phyloP scores from a whole-genome alignment of 176 grass and related monocot species.

The Ananas comosus region DNA sequence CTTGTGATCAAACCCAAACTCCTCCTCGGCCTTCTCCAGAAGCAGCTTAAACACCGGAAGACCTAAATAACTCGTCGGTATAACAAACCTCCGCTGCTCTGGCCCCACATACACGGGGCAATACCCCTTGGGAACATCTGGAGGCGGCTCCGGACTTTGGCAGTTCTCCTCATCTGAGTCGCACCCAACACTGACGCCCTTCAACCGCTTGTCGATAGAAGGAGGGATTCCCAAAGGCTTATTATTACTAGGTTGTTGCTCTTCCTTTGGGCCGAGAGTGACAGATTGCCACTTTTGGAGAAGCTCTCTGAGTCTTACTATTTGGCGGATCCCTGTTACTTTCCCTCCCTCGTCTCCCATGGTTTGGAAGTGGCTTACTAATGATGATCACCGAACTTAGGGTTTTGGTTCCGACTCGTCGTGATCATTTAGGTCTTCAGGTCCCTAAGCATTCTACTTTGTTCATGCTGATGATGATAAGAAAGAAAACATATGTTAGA shows the following conservation, averaged over 20 bases:
- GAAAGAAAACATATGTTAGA: no score
- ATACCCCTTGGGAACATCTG: conserved; percentile 47
- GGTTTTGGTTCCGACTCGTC: neutral
- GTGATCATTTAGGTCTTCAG: neutral
- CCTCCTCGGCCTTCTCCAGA: conserved; percentile 75
- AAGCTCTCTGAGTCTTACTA: conserved; percentile 52
- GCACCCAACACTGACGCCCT: conserved; percentile 21
- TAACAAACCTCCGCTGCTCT: conserved; percentile 75
- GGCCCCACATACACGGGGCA: conserved; percentile 56
- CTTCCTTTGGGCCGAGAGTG: conserved; percentile 16
- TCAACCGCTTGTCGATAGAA: conserved; percentile 31
- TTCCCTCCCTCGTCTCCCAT: conserved; percentile 43
- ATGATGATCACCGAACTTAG: neutral
- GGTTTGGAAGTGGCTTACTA: neutral
- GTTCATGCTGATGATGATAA: no score
- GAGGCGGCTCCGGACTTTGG: conserved; percentile 46
- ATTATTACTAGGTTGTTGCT: neutral
- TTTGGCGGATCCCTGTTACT: conserved; percentile 39
- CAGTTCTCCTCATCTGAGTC: conserved; percentile 51
- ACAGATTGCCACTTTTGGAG: conserved; percentile 56
- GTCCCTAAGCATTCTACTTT: neutral
- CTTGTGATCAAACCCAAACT: conserved; percentile 55
- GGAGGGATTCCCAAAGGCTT: conserved; percentile 28
- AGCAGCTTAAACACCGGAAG: conserved; percentile 73
- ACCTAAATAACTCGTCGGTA: conserved; percentile 61